A percentile compares a stretch with the other conserved stretches of the same genome.
Conservation (phyloP, 371 early-diverging fungal genomes). For the Actinomortierella wolfii region DNA sequence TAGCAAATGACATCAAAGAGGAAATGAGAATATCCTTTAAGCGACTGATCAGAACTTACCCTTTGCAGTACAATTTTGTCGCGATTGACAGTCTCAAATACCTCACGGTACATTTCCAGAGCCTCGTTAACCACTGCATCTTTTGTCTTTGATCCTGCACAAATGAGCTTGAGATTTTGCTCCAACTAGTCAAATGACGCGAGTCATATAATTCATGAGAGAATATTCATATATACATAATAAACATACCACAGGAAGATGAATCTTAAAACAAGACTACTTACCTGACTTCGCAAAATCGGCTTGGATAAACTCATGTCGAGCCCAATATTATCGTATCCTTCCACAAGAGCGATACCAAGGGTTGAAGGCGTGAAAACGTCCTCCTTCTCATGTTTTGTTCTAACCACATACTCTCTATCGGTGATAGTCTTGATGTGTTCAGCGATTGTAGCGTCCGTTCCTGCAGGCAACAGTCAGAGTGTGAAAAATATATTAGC, state of each 20-base stretch:
- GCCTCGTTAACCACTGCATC: slow-evolving; percentile 64
- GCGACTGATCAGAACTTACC: slow-evolving; percentile 9
- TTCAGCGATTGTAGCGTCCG: slow-evolving; percentile 99
- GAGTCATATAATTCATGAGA: neutral
- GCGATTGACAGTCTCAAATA: slow-evolving; percentile 55
- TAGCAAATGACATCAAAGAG: neutral
- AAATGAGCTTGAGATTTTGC: slow-evolving; percentile 69
- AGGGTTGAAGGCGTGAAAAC: slow-evolving; percentile 87
- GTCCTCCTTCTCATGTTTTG: slow-evolving; percentile 48
- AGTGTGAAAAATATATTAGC: neutral
- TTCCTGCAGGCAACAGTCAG: too few relatives aligned
- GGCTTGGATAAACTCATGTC: slow-evolving; percentile 88
- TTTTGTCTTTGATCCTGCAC: slow-evolving; percentile 61
- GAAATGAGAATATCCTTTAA: neutral
- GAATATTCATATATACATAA: neutral
- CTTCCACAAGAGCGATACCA: slow-evolving; percentile 92
- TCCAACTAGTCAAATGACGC: slow-evolving; percentile 60
- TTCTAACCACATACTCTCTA: slow-evolving; percentile 88
- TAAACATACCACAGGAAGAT: neutral
- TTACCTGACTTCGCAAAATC: slow-evolving; percentile 76
- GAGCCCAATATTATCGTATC: slow-evolving; percentile 88
- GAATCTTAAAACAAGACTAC: neutral
- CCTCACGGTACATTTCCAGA: slow-evolving; percentile 65
- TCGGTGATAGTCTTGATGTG: slow-evolving; percentile 97
- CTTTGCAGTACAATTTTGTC: slow-evolving; percentile 21